phyloP scores from a whole-genome alignment of 108 stramenopile species.

The Schizochytrium sp. region DNA sequence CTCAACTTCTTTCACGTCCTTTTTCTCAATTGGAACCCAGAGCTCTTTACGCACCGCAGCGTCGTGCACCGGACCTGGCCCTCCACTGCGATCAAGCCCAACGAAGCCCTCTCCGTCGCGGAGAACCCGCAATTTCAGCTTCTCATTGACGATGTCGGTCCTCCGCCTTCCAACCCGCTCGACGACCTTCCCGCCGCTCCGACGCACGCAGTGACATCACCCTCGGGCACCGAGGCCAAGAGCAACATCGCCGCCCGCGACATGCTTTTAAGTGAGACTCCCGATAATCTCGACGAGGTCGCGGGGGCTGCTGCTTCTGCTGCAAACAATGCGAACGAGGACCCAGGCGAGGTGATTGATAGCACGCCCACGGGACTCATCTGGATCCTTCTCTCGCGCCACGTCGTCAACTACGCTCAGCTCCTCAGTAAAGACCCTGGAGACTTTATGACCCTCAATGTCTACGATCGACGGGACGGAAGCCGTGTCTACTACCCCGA shows the following conservation, averaged over 20 bases:
- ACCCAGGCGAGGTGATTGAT: too few relatives aligned
- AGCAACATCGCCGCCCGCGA: too few relatives aligned
- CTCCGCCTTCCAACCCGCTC: neutral
- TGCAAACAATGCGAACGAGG: too few relatives aligned
- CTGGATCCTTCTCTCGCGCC: neutral
- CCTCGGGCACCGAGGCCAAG: too few relatives aligned
- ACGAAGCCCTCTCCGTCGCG: conserved; percentile 33
- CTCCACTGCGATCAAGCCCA: conserved; percentile 10
- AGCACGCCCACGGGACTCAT: neutral
- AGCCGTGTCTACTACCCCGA: conserved; percentile 32
- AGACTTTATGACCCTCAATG: conserved; percentile 43
- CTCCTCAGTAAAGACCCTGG: neutral
- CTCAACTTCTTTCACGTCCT: conserved; percentile 30
- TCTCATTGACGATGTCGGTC: neutral
- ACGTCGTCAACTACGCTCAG: neutral
- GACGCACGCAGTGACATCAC: neutral
- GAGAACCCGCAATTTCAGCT: conserved; percentile 39
- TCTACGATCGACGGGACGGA: conserved; percentile 23
- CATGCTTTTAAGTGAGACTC: too few relatives aligned
- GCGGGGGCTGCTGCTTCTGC: too few relatives aligned
- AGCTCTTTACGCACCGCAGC: conserved; percentile 22
- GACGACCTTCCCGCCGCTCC: neutral
- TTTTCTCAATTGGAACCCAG: conserved; percentile 47
- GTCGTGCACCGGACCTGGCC: conserved; percentile 32
- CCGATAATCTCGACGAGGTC: too few relatives aligned